Evolutionary conservation across 306 rosid species (phyloP).

Genomic region (Castanea mollissima): DNA sequence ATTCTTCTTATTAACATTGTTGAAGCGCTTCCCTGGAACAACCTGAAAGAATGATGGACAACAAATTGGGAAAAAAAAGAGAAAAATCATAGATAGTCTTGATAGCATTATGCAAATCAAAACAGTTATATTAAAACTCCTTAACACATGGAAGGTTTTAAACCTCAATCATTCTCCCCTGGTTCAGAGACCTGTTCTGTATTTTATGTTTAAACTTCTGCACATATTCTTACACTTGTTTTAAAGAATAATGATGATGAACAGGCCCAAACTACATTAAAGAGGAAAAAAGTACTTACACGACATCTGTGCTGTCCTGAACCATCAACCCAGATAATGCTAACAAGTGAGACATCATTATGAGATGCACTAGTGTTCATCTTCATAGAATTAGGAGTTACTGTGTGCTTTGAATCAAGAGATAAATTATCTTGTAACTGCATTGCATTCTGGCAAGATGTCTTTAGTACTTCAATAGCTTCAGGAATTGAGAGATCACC

Average conservation of each 20-base stretch:
- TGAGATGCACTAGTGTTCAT: slow-evolving; percentile 33
- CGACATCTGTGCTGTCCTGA: slow-evolving; percentile 92
- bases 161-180: neutral
- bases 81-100: neutral
- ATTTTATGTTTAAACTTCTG: slow-evolving; percentile 4
- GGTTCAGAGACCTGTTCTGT: neutral
- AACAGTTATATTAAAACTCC: no score
- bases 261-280: slow-evolving; percentile 3
- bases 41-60: slow-evolving; percentile 51
- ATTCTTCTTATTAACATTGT: slow-evolving; percentile 43
- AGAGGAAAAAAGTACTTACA: slow-evolving; percentile 42
- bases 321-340: slow-evolving; percentile 73
- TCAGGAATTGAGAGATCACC: slow-evolving; percentile 78
- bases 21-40: slow-evolving; percentile 67
- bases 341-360: slow-evolving; percentile 52
- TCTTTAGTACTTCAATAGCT: slow-evolving; percentile 76
- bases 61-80: slow-evolving; percentile 3
- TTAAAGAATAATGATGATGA: neutral
- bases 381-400: slow-evolving; percentile 24
- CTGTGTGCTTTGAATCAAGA: slow-evolving; percentile 25
- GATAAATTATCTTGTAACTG: slow-evolving; percentile 52
- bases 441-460: slow-evolving; percentile 67
- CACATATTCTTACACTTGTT: slow-evolving; percentile 7
- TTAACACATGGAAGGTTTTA: no score
- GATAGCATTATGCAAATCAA: no score